Evolutionary conservation across 176 grass and related monocot genomes (phyloP), one percentile per base, ranked within the genome.

Genomic region (Phoenix roebelenii): DNA sequence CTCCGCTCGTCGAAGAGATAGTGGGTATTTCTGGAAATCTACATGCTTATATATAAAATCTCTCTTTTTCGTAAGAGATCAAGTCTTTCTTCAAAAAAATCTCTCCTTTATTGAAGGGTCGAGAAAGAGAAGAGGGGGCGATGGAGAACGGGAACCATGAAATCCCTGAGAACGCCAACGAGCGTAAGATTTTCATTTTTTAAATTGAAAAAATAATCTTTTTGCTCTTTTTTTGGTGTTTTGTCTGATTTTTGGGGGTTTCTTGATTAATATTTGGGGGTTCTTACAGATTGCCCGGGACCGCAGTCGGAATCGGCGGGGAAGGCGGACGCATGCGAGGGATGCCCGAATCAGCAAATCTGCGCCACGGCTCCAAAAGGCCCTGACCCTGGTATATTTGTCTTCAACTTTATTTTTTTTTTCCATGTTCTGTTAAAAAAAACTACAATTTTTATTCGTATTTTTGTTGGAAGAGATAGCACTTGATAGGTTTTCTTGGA

Each of bases 341-440:
- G 91, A 51, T 96, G 91, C 54, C 86, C 91, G 22, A 96, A 90
- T 75, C 86, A 96, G 68, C 77, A 96, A 76, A 82, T 96, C 54
- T 96, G 91, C 54, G 83, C 91, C 58, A 90, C 91, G 4, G 91
- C 86, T 35, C 91, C 86, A 22, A 96, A 87, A 80, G 80, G 86
- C 69, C 90, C 90, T 0, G 86, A 96, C 20, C 92, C 92, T 29
- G 92, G 92, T 96, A 90, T 39, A 16, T 22, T 30, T 14, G 35
- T 53, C 35, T 44, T 44, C 35, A 12, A 44, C 35, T 44, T 44
- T 2, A 44, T 12, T 44, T 44, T 44, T 44, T 14, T 44, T 44
- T 44, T 44, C 1, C 35, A 14, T 12, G 9, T 44, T 12, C 7
- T 14, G 35, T 12, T 14, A 44, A 44, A 44, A 44, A 30, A 44